Conservation (phyloP, 495 filamentous ascomycete genomes). For the Amniculicola lignicola region DNA sequence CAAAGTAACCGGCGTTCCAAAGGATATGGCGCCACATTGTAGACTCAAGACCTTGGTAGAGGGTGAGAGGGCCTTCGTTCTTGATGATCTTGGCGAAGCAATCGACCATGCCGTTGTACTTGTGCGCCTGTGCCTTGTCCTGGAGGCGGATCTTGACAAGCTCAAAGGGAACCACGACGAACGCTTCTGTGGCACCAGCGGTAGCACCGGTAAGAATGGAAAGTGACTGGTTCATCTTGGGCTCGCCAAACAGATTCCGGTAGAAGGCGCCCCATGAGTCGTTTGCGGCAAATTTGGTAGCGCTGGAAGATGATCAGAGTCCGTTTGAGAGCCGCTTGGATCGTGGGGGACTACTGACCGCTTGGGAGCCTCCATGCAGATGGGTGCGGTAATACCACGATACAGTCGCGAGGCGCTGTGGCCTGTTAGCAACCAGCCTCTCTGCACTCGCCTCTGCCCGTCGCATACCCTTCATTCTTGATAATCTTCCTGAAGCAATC, state of each 20-base stretch:
- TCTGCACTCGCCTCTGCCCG: no score
- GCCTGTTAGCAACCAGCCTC: neutral
- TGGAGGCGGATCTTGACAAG: constrained; percentile 95
- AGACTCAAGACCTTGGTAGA: constrained; percentile 96
- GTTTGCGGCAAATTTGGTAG: constrained; percentile 98
- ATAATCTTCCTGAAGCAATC: constrained; percentile 98
- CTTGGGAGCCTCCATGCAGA: constrained; percentile 98
- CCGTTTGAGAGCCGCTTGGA: neutral
- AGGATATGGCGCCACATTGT: constrained; percentile 96
- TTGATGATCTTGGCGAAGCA: constrained; percentile 79
- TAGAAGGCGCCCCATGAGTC: constrained; percentile 96
- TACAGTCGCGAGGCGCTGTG: constrained; percentile 80
- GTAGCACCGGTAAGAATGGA: constrained; percentile 90
- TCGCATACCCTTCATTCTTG: constrained; percentile 78
- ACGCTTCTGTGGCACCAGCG: constrained; percentile 91
- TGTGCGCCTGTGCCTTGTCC: constrained; percentile 87
- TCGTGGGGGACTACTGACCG: constrained; percentile 41
- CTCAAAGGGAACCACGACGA: constrained; percentile 94
- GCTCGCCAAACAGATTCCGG: constrained; percentile 72
- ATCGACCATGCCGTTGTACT: constrained; percentile 93
- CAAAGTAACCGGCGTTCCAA: constrained; percentile 98
- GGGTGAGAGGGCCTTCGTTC: constrained; percentile 76
- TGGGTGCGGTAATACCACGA: constrained; percentile 91
- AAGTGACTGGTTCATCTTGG: constrained; percentile 85
- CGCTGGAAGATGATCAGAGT: constrained; percentile 47